Evolutionary conservation across 306 rosid genomes (phyloP).

Genomic region (Rosa lucieae): DNA sequence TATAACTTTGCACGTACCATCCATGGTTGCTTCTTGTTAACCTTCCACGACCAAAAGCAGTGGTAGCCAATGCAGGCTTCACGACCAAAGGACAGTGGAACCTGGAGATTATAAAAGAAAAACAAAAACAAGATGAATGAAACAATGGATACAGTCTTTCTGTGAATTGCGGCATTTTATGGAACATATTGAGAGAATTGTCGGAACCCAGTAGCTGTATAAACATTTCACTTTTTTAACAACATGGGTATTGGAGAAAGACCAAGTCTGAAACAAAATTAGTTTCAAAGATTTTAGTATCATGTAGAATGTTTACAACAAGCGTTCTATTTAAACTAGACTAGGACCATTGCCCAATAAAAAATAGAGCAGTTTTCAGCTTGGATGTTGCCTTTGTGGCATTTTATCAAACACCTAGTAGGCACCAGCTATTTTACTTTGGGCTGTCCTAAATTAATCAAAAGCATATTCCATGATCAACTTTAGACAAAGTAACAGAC

Average conservation of each 20-base stretch:
- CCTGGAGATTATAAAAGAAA: slow-evolving; percentile 4
- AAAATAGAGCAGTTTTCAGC: background rate
- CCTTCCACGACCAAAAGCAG: slow-evolving; percentile 18
- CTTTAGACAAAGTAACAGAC: background rate
- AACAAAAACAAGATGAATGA: background rate
- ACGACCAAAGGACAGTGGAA: background rate
- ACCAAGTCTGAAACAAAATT: background rate
- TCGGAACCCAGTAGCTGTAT: background rate
- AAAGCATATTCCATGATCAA: background rate
- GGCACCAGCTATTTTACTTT: background rate
- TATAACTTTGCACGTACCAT: slow-evolving; percentile 43
- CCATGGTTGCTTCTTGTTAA: slow-evolving; percentile 50
- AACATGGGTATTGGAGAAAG: background rate
- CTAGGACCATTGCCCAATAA: background rate
- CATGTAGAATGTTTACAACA: background rate
- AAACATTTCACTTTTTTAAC: background rate
- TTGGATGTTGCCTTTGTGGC: background rate
- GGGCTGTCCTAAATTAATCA: background rate
- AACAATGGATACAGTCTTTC: background rate
- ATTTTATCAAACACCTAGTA: slow-evolving; percentile 3
- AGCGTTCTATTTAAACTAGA: background rate
- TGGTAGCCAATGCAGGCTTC: background rate
- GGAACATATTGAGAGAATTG: slow-evolving; percentile 8
- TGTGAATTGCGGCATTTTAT: slow-evolving; percentile 14
- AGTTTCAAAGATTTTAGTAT: background rate